Evolutionary conservation across 2,329 filamentous ascomycete genomes (phyloP).

Genomic region (Cryoendolithus antarcticus): DNA sequence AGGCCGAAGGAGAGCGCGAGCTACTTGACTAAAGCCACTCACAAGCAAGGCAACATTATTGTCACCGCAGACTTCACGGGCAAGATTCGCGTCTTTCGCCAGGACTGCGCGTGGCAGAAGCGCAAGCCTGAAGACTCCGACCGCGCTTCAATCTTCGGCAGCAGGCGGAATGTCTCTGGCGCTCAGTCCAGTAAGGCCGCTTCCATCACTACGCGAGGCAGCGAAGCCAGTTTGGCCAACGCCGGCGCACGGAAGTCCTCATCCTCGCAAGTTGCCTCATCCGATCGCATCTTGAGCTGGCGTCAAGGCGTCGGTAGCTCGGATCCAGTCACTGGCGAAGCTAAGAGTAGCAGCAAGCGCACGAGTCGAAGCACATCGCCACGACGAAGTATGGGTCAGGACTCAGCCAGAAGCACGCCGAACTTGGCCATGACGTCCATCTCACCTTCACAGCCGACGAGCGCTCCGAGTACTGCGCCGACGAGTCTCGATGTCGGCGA

Average conservation of each 20-base stretch:
- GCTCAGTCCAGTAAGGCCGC: background rate
- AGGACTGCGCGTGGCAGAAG: slow-evolving; percentile 80
- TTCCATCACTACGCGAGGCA: slow-evolving; percentile 30
- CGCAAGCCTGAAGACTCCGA: slow-evolving; percentile 62
- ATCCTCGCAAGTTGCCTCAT: slow-evolving; percentile 30
- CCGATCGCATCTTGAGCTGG: slow-evolving; percentile 82
- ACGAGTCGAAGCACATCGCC: slow-evolving; percentile 36
- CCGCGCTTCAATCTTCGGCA: slow-evolving; percentile 60
- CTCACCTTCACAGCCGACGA: too few species aligned
- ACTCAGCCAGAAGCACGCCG: slow-evolving; percentile 2
- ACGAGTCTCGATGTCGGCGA: slow-evolving; percentile 3
- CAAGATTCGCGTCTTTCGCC: slow-evolving; percentile 84
- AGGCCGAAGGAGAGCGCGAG: too few species aligned
- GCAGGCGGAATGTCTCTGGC: slow-evolving; percentile 24
- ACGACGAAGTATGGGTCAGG: slow-evolving; percentile 27
- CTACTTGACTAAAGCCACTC: slow-evolving; percentile 43
- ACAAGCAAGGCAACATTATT: slow-evolving; percentile 77
- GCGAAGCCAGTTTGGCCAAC: slow-evolving; percentile 20
- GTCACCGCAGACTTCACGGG: slow-evolving; percentile 82
- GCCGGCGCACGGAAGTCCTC: slow-evolving; percentile 12
- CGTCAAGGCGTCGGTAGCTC: slow-evolving; percentile 54
- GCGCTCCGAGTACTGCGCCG: background rate
- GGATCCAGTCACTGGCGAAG: slow-evolving; percentile 10
- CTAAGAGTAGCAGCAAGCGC: slow-evolving; percentile 7
- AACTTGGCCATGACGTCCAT: too few species aligned